Evolutionary conservation across 2,329 filamentous ascomycete species (phyloP).

Genomic region (Ilyonectria destructans): DNA sequence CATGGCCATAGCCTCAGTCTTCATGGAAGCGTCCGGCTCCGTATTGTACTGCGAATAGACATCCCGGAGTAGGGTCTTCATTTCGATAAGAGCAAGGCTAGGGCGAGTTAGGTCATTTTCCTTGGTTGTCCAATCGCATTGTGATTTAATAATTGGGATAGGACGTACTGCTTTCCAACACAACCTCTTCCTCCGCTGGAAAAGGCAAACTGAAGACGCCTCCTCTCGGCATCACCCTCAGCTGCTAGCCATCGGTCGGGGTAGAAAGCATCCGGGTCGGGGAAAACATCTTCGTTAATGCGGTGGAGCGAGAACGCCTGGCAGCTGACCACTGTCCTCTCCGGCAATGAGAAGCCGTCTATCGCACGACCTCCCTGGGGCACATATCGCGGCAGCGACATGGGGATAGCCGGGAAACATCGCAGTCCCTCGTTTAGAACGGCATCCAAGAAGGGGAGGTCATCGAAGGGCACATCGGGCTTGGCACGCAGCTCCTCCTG

Average conservation of each 20-base stretch:
- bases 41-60: constrained; percentile 75
- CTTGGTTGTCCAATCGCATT: neutral
- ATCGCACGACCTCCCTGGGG: constrained; percentile 69
- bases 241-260: constrained; percentile 88
- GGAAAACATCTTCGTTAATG: constrained; percentile 78
- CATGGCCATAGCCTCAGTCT: constrained; percentile 73
- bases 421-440: constrained; percentile 75
- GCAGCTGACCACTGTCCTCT: constrained; percentile 71
- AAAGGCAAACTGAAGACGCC: constrained; percentile 77
- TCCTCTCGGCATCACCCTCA: constrained; percentile 81
- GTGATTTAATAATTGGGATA: constrained; percentile 31
- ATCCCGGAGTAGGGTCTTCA: constrained; percentile 76
- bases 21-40: constrained; percentile 68
- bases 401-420: constrained; percentile 76
- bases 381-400: constrained; percentile 76
- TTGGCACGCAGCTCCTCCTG: constrained; percentile 67
- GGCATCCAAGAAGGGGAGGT: constrained; percentile 74
- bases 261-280: constrained; percentile 82
- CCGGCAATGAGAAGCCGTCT: constrained; percentile 70
- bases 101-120: constrained; percentile 31
- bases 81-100: constrained; percentile 75
- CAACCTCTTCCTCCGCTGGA: constrained; percentile 77
- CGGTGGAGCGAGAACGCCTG: constrained; percentile 75
- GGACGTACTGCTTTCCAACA: constrained; percentile 76
- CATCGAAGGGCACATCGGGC: constrained; percentile 60